phyloP scores from a whole-genome alignment of 2,329 filamentous ascomycete species.

The Penicillium concentricum region DNA sequence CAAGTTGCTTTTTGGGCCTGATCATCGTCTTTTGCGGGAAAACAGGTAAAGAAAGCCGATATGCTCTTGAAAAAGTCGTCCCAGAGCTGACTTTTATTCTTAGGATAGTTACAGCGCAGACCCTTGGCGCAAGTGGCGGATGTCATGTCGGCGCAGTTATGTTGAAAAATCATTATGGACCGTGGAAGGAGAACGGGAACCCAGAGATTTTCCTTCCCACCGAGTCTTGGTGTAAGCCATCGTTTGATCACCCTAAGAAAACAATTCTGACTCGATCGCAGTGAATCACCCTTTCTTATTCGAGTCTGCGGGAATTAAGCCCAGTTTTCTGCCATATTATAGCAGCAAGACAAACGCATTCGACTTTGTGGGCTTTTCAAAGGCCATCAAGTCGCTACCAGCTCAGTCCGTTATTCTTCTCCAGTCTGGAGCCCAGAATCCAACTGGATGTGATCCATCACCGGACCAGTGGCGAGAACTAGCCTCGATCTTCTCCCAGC shows the following conservation, averaged over 20 bases:
- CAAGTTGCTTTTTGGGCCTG: slow-evolving; percentile 11
- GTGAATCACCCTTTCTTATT: slow-evolving; percentile 16
- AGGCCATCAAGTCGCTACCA: slow-evolving; percentile 3
- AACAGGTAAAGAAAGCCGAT: slow-evolving; percentile 4
- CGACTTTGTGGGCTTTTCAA: slow-evolving; percentile 8
- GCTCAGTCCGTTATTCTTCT: slow-evolving; percentile 16
- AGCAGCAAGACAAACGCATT: slow-evolving; percentile 12
- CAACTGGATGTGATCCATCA: slow-evolving; percentile 15
- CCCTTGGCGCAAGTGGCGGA: slow-evolving; percentile 14
- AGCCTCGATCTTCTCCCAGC: slow-evolving; percentile 6
- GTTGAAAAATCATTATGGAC: slow-evolving; percentile 11
- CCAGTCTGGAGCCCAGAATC: slow-evolving; percentile 16
- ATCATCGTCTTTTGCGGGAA: slow-evolving; percentile 14
- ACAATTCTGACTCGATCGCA: background rate
- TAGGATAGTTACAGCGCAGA: slow-evolving; percentile 13
- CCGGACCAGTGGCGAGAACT: slow-evolving; percentile 13
- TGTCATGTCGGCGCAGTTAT: slow-evolving; percentile 12
- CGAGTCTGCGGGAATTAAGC: slow-evolving; percentile 8
- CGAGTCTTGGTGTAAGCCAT: slow-evolving; percentile 11
- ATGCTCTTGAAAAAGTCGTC: background rate
- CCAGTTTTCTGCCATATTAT: slow-evolving; percentile 12
- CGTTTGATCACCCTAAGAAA: background rate
- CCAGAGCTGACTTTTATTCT: background rate
- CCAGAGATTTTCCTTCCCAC: slow-evolving; percentile 14
- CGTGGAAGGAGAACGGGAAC: slow-evolving; percentile 12